These are phyloP conservation scores for Puccinia brachypodii DNA, from an alignment of 1,284 basidiomycete genomes.

Conservation along the genomic window DNA sequence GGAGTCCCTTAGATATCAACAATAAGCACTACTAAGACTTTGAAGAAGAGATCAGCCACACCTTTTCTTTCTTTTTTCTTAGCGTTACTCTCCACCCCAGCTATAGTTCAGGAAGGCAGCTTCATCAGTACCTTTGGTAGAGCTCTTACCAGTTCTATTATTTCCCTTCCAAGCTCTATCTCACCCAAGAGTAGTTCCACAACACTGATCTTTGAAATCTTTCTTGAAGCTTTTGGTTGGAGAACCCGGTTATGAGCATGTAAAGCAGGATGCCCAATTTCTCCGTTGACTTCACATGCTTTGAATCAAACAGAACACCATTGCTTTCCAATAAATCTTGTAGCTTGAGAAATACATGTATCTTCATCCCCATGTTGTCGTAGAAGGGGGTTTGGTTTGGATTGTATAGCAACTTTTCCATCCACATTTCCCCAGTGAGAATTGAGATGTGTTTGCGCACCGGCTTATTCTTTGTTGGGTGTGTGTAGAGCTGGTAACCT, in stretches of 20 bases:
- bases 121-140: too few relatives aligned
- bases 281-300: background rate
- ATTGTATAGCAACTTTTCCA: background rate
- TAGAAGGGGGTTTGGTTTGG: background rate
- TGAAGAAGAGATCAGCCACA: too few relatives aligned
- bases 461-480: background rate
- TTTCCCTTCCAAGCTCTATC: too few relatives aligned
- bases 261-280: background rate
- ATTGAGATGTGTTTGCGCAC: background rate
- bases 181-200: too few relatives aligned
- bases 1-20: too few relatives aligned
- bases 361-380: background rate
- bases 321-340: background rate
- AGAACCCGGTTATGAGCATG: background rate
- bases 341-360: background rate
- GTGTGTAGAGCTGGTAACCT: background rate
- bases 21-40: too few relatives aligned
- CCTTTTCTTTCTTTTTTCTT: too few relatives aligned
- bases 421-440: background rate
- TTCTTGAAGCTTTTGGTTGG: background rate
- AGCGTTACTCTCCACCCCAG: too few relatives aligned
- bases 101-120: too few relatives aligned
- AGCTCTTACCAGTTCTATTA: too few relatives aligned
- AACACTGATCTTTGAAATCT: background rate
- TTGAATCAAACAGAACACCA: background rate